Evolutionary conservation across 2,329 filamentous ascomycete genomes (phyloP).

Genomic region (Xylaria sp.): DNA sequence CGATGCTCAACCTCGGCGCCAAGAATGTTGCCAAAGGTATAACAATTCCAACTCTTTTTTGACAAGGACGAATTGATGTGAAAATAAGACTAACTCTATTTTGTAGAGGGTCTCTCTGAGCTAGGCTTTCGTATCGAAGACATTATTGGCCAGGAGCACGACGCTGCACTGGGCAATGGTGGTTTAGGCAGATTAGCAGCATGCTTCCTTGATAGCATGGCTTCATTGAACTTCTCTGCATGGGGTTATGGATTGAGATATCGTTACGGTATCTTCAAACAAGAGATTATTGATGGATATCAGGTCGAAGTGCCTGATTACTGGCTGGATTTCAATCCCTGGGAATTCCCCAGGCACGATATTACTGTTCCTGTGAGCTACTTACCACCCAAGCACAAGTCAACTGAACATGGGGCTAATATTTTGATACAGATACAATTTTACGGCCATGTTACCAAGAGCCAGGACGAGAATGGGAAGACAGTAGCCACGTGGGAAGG

Average conservation of each 20-base stretch:
- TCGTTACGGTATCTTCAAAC: conserved; percentile 98
- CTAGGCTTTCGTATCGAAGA: conserved; percentile 98
- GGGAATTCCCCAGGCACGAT: conserved; percentile 97
- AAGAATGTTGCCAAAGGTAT: conserved; percentile 85
- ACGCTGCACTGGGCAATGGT: conserved; percentile 95
- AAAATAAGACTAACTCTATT: conserved; percentile 29
- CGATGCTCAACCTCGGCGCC: conserved; percentile 93
- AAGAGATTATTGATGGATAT: conserved; percentile 97
- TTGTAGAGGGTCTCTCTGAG: conserved; percentile 81
- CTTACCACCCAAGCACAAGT: neutral
- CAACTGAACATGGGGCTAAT: conserved; percentile 10
- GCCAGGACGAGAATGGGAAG: conserved; percentile 81
- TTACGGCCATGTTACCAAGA: conserved; percentile 84
- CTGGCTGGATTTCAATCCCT: conserved; percentile 99
- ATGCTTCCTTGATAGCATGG: conserved; percentile 96
- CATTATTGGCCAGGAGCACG: conserved; percentile 92
- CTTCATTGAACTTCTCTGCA: conserved; percentile 92
- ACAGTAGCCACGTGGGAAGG: conserved; percentile 84
- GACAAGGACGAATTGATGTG: neutral
- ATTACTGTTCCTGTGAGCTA: conserved; percentile 83
- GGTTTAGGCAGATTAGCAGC: conserved; percentile 94
- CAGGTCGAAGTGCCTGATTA: conserved; percentile 99
- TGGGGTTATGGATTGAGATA: conserved; percentile 98
- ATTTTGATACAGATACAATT: conserved; percentile 78
- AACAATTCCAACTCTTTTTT: conserved; percentile 40